Evolutionary conservation across 345 rosid species (phyloP).

Genomic region (Streptanthus diversifolius): DNA sequence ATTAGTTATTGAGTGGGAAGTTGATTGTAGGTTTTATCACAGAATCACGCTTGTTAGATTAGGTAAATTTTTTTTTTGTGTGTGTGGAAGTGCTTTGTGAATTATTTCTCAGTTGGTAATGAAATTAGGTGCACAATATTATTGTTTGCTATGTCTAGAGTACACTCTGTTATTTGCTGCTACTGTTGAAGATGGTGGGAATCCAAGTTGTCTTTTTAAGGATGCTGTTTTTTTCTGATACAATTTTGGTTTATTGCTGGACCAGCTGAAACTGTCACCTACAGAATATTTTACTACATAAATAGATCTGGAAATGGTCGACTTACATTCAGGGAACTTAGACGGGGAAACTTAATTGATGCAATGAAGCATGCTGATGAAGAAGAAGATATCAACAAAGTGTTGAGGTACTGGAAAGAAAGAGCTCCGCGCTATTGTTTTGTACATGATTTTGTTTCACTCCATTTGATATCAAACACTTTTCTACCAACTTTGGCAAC

Average conservation of each 20-base stretch:
- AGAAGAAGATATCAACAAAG: slow-evolving; percentile 99
- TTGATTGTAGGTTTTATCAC: not conserved
- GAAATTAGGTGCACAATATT: not conserved
- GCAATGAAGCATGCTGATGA: slow-evolving; percentile 92
- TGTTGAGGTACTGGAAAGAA: slow-evolving; percentile 59
- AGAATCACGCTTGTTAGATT: not conserved
- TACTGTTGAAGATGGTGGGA: not conserved
- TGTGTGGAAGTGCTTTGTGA: not conserved
- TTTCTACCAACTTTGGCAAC: slow-evolving; percentile 4
- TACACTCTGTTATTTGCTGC: not conserved
- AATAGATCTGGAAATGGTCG: slow-evolving; percentile 90
- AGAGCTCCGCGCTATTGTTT: not conserved
- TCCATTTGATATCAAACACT: not conserved
- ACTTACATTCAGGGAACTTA: slow-evolving; percentile 82
- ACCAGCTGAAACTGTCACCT: slow-evolving; percentile 97
- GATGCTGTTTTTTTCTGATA: slow-evolving; percentile 8
- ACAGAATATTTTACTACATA: slow-evolving; percentile 89
- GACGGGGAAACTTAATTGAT: slow-evolving; percentile 77
- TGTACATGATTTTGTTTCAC: not conserved
- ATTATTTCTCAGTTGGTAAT: not conserved
- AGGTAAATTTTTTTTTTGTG: no score
- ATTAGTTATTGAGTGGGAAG: not conserved
- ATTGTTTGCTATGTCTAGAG: not conserved
- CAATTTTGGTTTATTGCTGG: slow-evolving; percentile 20
- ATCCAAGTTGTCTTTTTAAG: not conserved